Percentiles rank a stretch among this genome's conserved stretches.
Evolutionary conservation across 257 asterid genomes (phyloP).

Genomic region (Solanum lignicaule): DNA sequence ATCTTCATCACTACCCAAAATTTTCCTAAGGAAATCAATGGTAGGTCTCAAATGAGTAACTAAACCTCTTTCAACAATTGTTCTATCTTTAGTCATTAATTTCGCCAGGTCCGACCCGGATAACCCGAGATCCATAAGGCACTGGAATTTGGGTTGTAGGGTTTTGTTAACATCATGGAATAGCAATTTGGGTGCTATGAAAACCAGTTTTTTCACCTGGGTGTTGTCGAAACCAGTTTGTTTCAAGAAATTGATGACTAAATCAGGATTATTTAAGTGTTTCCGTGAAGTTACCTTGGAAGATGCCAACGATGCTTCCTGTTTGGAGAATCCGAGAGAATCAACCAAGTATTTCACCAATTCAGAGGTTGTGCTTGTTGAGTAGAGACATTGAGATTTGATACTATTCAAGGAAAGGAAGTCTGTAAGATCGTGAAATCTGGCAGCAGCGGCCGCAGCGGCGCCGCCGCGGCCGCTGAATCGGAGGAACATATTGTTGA

Average conservation of each 20-base stretch:
- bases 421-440: background rate
- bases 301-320: background rate
- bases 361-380: background rate
- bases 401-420: background rate
- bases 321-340: slow-evolving; percentile 8
- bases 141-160: slow-evolving; percentile 5
- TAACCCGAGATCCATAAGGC: background rate
- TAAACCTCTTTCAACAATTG: background rate
- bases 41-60: background rate
- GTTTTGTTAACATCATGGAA: background rate
- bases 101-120: background rate
- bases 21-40: background rate
- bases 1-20: background rate
- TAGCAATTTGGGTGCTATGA: background rate
- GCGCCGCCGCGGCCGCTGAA: background rate
- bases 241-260: slow-evolving; percentile 2
- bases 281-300: background rate
- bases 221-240: background rate
- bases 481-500: background rate
- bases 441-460: background rate
- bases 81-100: background rate
- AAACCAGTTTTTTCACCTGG: slow-evolving; percentile 1
- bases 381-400: background rate
- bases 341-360: slow-evolving; percentile 4
- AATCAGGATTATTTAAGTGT: background rate